Evolutionary conservation across 192 early-diverging fungal species (phyloP), one percentile per base, ranked within the genome.

Genomic region (Globomyces pollinis-pini): DNA sequence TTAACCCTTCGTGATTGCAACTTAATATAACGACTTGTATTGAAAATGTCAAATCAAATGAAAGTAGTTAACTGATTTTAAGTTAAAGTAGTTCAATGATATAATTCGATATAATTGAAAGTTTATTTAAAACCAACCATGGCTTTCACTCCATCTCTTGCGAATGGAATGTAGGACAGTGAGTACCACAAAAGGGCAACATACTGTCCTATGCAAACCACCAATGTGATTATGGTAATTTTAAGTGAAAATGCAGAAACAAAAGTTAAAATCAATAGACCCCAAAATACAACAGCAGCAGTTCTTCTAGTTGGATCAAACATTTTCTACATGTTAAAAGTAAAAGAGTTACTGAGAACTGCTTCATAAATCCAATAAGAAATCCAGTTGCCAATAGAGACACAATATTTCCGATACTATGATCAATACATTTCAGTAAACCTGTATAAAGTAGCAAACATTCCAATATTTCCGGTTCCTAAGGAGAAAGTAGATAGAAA

Each of bases 401-500:
- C 18, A 94, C 54, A 18, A 94, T 59, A 67, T 98, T 98, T 43
- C 94, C 94, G 13, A 91, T 59, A 39, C 89, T 89, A 66, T n/a
- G n/a, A n/a, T n/a, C n/a, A n/a, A n/a, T n/a, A n/a, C n/a, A n/a
- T n/a, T n/a, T n/a, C n/a, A n/a, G n/a, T n/a, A n/a, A n/a, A n/a
- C n/a, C n/a, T n/a, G n/a, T 95, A 98, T 39, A 94, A 74, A 34
- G 92, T 75, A 20, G 94, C 94, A 80, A 95, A 98, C 5, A 76
- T 81, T 7, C 79, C 63, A 42, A 91, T 58, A 33, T 81, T 68
- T 5, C 75, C 84, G 21, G 80, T 62, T 0, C 68, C 41, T 29
- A 91, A 64, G 21, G 73, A 36, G 30, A 81, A 64, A 3, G 84
- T 80, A 0, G 86, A 85, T 62, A 94, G 54, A 53, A 93, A 68